These are phyloP conservation scores for Coemansia sp. DNA, from an alignment of 192 early-diverging fungal genomes.

Conservation along the genomic window DNA sequence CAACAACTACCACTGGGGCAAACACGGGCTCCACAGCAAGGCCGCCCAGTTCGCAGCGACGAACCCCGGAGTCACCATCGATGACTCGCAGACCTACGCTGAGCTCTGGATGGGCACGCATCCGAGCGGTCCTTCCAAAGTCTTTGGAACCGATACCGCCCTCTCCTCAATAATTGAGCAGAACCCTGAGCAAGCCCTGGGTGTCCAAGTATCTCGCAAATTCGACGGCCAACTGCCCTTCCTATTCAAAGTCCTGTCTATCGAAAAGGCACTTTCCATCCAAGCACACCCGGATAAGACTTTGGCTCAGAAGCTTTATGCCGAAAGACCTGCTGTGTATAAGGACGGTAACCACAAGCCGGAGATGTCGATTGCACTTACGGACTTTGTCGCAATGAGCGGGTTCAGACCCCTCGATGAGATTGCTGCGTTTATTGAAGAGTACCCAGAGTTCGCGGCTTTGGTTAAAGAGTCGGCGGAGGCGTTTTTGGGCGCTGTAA, in stretches of 20 bases:
- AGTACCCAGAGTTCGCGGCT: slow-evolving; percentile 76
- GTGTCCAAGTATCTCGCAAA: slow-evolving; percentile 56
- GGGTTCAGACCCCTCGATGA: slow-evolving; percentile 85
- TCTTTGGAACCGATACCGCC: slow-evolving; percentile 48
- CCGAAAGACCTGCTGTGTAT: slow-evolving; percentile 78
- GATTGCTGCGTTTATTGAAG: slow-evolving; percentile 64
- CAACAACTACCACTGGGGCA: slow-evolving; percentile 98
- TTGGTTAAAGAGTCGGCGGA: slow-evolving; percentile 6
- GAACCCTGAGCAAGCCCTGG: slow-evolving; percentile 58
- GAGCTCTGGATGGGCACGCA: slow-evolving; percentile 99
- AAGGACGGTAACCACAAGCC: slow-evolving; percentile 95
- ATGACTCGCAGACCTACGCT: slow-evolving; percentile 77
- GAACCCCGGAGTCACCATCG: slow-evolving; percentile 60
- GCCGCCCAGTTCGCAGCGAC: slow-evolving; percentile 82
- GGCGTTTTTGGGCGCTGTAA: slow-evolving; percentile 35
- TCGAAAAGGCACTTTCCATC: slow-evolving; percentile 89
- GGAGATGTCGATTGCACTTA: slow-evolving; percentile 96
- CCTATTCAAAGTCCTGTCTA: slow-evolving; percentile 93
- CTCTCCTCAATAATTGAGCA: slow-evolving; percentile 60
- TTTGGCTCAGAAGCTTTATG: slow-evolving; percentile 74
- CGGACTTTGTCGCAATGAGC: slow-evolving; percentile 92
- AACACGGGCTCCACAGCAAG: slow-evolving; percentile 75
- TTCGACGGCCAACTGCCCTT: slow-evolving; percentile 90
- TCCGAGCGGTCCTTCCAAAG: slow-evolving; percentile 79
- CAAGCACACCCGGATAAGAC: slow-evolving; percentile 97